Conservation (phyloP, 352 stramenopile species). For the Phytophthora cactorum region DNA sequence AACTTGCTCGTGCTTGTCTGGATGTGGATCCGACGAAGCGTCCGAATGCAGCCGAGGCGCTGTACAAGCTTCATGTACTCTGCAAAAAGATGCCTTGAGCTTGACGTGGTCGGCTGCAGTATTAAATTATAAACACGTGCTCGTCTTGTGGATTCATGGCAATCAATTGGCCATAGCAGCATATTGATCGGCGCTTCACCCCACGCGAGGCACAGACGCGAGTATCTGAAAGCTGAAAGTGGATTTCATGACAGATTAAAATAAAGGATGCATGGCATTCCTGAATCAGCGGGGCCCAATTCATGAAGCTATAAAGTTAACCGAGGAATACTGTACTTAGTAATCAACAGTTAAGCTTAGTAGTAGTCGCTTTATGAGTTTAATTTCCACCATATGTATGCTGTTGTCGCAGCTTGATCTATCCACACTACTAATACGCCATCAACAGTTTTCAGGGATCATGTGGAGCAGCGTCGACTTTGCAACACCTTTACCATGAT, state of each 20-base stretch:
- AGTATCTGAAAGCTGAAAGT: too few species aligned
- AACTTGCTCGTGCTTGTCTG: slow-evolving; percentile 29
- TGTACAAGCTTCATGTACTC: slow-evolving; percentile 38
- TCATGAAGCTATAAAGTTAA: too few species aligned
- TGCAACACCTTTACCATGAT: slow-evolving; percentile 2
- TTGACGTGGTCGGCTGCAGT: neutral
- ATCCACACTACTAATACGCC: neutral
- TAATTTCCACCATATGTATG: too few species aligned
- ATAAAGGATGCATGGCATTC: too few species aligned
- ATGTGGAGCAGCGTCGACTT: neutral
- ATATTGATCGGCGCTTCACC: too few species aligned
- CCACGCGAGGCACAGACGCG: too few species aligned
- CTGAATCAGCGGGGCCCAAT: too few species aligned
- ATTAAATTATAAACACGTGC: slow-evolving; percentile 23
- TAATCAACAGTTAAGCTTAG: too few species aligned
- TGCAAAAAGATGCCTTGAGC: slow-evolving; percentile 16
- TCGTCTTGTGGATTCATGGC: neutral
- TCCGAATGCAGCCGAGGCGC: slow-evolving; percentile 33
- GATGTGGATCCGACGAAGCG: slow-evolving; percentile 21
- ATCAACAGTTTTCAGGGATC: neutral
- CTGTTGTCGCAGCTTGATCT: neutral
- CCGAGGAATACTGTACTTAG: too few species aligned
- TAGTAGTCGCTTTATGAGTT: too few species aligned
- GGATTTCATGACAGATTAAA: too few species aligned
- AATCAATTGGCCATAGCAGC: too few species aligned